Conservation (phyloP, 2,329 filamentous ascomycete species). For the Aspergillus clavatus region DNA sequence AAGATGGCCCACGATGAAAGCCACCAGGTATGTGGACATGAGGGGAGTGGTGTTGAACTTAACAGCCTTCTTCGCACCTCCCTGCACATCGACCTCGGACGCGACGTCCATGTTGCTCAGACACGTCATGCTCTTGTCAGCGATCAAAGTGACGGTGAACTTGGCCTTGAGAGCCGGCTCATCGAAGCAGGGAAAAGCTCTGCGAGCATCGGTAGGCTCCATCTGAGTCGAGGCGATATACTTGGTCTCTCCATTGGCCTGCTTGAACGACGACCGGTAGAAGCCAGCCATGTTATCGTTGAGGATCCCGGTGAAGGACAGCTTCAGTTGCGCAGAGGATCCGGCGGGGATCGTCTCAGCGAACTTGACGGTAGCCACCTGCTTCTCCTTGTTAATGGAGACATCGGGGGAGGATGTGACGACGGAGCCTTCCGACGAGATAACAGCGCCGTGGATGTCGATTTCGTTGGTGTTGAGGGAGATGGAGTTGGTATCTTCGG, state of each 20-base stretch:
- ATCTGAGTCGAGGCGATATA: constrained; percentile 91
- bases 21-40: constrained; percentile 95
- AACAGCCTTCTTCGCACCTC: constrained; percentile 68
- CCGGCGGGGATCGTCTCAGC: constrained; percentile 67
- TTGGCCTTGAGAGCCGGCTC: constrained; percentile 90
- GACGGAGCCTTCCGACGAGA: constrained; percentile 54
- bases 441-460: constrained; percentile 69
- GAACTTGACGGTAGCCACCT: constrained; percentile 78
- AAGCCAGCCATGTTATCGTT: constrained; percentile 98
- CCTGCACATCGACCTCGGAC: constrained; percentile 67
- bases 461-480: constrained; percentile 85
- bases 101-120: constrained; percentile 96
- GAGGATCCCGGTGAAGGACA: constrained; percentile 72
- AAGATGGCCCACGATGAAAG: constrained; percentile 89
- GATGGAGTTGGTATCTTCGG: constrained; percentile 77
- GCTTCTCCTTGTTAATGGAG: constrained; percentile 70
- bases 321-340: constrained; percentile 69
- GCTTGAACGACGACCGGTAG: constrained; percentile 92
- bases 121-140: constrained; percentile 85
- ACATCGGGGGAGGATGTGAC: constrained; percentile 62
- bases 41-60: constrained; percentile 87
- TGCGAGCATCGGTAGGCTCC: constrained; percentile 89
- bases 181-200: constrained; percentile 94
- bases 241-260: constrained; percentile 68
- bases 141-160: constrained; percentile 85